phyloP scores from a whole-genome alignment of 371 early-diverging fungal genomes.

The Mortierella sp. region DNA sequence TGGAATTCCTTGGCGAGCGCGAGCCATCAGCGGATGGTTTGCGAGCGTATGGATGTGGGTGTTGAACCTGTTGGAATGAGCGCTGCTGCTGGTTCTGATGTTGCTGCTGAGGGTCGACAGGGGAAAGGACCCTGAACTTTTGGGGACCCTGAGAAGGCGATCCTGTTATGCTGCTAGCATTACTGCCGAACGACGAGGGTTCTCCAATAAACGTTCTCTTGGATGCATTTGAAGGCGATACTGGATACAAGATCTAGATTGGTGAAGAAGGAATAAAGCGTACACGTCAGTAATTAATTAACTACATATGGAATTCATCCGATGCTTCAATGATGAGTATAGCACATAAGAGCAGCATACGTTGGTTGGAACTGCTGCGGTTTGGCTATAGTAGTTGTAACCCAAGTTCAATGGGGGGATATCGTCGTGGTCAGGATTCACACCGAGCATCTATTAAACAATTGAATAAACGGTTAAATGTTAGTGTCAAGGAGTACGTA shows the following conservation, averaged over 20 bases:
- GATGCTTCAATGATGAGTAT: background rate
- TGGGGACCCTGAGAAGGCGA: conserved; percentile 32
- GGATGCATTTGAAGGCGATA: conserved; percentile 19
- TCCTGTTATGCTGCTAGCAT: background rate
- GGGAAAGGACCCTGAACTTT: conserved; percentile 30
- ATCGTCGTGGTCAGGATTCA: conserved; percentile 36
- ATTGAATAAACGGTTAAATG: background rate
- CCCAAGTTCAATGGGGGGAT: background rate
- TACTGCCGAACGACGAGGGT: conserved; percentile 6
- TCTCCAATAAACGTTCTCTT: conserved; percentile 23
- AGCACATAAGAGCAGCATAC: conserved; percentile 18
- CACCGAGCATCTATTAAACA: conserved; percentile 39
- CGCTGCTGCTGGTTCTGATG: conserved; percentile 21
- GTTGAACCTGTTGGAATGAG: conserved; percentile 15
- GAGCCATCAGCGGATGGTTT: conserved; percentile 38
- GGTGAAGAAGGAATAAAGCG: background rate
- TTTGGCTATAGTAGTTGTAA: conserved; percentile 14
- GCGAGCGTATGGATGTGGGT: conserved; percentile 38
- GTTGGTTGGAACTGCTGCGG: conserved; percentile 10
- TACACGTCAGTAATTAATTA: background rate
- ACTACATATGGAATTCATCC: background rate
- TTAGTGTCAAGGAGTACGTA: background rate
- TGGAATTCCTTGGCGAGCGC: conserved; percentile 13
- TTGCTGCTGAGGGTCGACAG: conserved; percentile 27
- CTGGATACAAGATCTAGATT: conserved; percentile 5